Evolutionary conservation across 2,329 filamentous ascomycete species (phyloP), one percentile per base, ranked within the genome.

Genomic region (Penicillium sp.): DNA sequence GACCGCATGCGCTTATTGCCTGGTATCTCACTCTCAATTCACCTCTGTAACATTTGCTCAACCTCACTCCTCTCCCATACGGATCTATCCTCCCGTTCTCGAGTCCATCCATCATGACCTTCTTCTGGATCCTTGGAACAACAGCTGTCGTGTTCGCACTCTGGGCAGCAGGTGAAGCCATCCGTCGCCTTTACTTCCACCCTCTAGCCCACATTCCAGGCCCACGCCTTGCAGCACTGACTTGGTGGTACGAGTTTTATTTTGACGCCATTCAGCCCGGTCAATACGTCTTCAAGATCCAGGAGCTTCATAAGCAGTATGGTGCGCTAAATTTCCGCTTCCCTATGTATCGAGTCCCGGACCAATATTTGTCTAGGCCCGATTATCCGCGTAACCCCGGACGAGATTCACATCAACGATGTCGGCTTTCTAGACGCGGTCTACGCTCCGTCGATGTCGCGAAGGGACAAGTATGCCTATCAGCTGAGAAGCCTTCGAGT

Each of bases 361-460:
- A 38, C 31, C 31, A 9, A 38, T 15, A 38, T 38, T 15, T 38
- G 5, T 63, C 52, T 57, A 76, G 73, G 76, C 3, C 75, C 76
- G 5, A 76, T 79, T 21, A 68, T 79, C 8, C 75, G 77, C 15
- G 73, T 79, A 52, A 77, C 66, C 29, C 76, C 77, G 1, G 65
- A 70, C 41, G 76, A 79, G 60, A 31, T 79, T 0, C 77, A 79
- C 61, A 70, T 78, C 56, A 70, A 70, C 51, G 77, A 79, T 44
- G 29, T 56, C 11, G 41, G 41, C 26, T 56, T 56, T 13, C 29
- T 48, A 8, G 69, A 73, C 61, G 68, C 67, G 11, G 64, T 73
- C 46, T 74, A 73, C 61, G 66, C 71, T 29, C 66, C 69, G 46
- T 66, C 64, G 6, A 67, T 65, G 56, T 58, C 45, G 47, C 65